Evolutionary conservation across 805 yeast species (phyloP).

Genomic region (Ogataea minuta): DNA sequence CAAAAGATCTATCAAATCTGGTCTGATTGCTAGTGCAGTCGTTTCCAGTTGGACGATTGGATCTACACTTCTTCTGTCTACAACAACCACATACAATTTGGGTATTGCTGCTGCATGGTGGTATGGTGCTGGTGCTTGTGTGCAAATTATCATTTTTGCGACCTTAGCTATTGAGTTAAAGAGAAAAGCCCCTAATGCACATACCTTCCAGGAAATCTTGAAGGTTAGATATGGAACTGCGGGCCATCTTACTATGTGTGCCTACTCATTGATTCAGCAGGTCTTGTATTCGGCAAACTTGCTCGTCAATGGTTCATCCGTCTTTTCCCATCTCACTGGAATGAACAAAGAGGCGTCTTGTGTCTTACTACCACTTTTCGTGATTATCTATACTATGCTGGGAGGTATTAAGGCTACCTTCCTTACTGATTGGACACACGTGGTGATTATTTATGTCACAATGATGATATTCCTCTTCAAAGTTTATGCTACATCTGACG

Average conservation of each 20-base stretch:
- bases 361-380: conserved; percentile 37
- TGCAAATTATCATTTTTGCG: conserved; percentile 34
- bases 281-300: conserved; percentile 34
- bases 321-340: conserved; percentile 34
- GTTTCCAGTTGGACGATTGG: conserved; percentile 40
- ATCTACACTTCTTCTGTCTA: conserved; percentile 31
- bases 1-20: conserved; percentile 36
- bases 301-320: conserved; percentile 36
- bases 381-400: conserved; percentile 36
- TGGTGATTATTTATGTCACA: conserved; percentile 35
- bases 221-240: conserved; percentile 33
- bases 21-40: conserved; percentile 37
- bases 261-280: conserved; percentile 30
- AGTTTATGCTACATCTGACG: conserved; percentile 31
- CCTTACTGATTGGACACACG: conserved; percentile 39
- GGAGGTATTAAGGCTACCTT: conserved; percentile 43
- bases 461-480: conserved; percentile 31
- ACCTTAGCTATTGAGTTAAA: conserved; percentile 35
- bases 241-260: conserved; percentile 30
- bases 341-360: conserved; percentile 35
- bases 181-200: conserved; percentile 37
- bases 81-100: conserved; percentile 32
- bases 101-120: conserved; percentile 39
- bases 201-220: conserved; percentile 36
- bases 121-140: conserved; percentile 36